A percentile compares a stretch with the other conserved stretches of the same genome.
phyloP scores from a whole-genome alignment of 768 basidiomycete species.

The Russula sp. region DNA sequence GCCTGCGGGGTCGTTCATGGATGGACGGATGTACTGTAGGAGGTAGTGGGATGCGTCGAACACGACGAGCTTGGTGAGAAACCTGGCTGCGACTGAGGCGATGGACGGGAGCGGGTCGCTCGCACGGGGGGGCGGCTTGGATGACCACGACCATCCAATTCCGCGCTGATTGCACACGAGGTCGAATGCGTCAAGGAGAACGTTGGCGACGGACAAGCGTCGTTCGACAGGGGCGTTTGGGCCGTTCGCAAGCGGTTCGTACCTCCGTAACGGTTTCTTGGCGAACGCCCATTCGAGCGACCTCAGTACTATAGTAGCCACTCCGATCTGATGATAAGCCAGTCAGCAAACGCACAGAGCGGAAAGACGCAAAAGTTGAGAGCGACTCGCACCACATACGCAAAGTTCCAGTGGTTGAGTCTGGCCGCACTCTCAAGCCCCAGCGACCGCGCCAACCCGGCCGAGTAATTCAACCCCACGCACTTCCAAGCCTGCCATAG shows the following conservation, averaged over 20 bases:
- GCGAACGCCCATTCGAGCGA: constrained; percentile 14
- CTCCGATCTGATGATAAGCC: background rate
- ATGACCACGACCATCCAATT: constrained; percentile 3
- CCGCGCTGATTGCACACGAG: constrained; percentile 20
- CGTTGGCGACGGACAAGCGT: background rate
- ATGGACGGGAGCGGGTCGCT: background rate
- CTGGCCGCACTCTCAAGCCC: background rate
- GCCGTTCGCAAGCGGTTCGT: background rate
- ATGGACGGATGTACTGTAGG: too few relatives aligned
- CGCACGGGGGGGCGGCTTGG: background rate
- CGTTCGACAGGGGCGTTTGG: background rate
- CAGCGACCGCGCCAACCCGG: background rate
- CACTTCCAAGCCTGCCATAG: background rate
- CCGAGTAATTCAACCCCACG: background rate
- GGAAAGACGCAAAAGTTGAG: background rate
- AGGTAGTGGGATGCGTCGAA: too few relatives aligned
- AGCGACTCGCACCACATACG: background rate
- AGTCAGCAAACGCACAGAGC: background rate
- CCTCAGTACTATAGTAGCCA: background rate
- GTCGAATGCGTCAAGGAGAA: constrained; percentile 14
- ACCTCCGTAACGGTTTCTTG: constrained; percentile 1
- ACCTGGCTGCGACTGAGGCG: too few relatives aligned
- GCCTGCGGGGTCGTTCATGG: too few relatives aligned
- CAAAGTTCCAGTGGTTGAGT: constrained; percentile 3
- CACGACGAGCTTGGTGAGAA: too few relatives aligned